Percentiles rank a stretch among this genome's conserved stretches.
Conservation (phyloP, 2,329 filamentous ascomycete genomes). For the Epicoccum nigrum region DNA sequence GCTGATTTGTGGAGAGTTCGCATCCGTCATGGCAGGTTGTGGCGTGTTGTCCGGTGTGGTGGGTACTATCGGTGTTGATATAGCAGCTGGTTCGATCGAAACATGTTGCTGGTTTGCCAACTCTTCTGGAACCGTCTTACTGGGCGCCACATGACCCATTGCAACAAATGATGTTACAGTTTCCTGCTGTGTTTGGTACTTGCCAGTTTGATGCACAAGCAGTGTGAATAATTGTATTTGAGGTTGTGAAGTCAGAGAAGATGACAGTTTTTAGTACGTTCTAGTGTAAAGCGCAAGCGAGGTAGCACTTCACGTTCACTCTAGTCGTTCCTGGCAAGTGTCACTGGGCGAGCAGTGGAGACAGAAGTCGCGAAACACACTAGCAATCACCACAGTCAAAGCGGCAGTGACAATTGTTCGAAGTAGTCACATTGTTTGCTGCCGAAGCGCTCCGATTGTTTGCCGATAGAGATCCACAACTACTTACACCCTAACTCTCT, state of each 20-base stretch:
- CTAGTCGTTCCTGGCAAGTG: neutral
- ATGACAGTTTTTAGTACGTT: neutral
- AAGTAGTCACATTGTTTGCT: neutral
- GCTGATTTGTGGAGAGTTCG: neutral
- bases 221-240: too few species aligned
- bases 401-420: neutral
- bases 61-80: neutral
- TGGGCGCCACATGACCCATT: constrained; percentile 3
- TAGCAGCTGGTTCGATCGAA: neutral
- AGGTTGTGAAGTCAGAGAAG: too few species aligned
- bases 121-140: neutral
- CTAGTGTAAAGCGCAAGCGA: neutral
- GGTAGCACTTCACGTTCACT: neutral
- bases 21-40: neutral
- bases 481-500: neutral
- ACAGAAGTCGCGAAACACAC: neutral
- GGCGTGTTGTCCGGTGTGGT: neutral
- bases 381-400: neutral
- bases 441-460: neutral
- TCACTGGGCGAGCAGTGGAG: neutral
- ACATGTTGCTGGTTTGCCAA: neutral
- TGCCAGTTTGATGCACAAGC: too few species aligned
- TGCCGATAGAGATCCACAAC: neutral
- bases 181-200: too few species aligned
- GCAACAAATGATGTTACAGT: neutral